A percentile compares a stretch with the other conserved stretches of the same genome.
Evolutionary conservation across 768 basidiomycete genomes (phyloP).

Genomic region (Psilocybe azurescens): DNA sequence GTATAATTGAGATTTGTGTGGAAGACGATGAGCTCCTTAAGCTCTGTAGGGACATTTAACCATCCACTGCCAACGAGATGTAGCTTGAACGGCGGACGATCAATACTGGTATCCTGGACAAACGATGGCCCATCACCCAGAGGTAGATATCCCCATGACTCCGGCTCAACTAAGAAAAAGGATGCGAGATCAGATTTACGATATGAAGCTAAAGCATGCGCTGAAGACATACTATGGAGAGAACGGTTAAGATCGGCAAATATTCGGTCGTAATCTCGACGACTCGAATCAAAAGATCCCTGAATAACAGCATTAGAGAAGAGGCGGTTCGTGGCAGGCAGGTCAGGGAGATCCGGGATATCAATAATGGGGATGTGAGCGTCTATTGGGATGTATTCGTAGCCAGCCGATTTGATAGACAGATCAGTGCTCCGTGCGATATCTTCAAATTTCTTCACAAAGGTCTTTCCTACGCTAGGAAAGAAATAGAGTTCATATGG

Average conservation of each 20-base stretch:
- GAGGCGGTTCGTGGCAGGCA: conserved; percentile 1
- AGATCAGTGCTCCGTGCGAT: conserved; percentile 6
- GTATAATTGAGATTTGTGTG: conserved; percentile 13
- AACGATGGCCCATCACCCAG: background rate
- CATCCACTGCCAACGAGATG: conserved; percentile 16
- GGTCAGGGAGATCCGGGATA: conserved; percentile 1
- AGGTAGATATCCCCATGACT: conserved; percentile 14
- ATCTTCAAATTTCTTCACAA: conserved; percentile 2
- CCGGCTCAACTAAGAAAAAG: conserved; percentile 6
- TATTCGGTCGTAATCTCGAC: conserved; percentile 13
- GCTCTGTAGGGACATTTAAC: conserved; percentile 11
- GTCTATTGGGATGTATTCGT: conserved; percentile 16
- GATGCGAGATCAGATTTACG: no score
- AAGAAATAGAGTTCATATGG: background rate
- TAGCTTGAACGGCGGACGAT: conserved; percentile 10
- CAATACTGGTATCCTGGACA: conserved; percentile 4
- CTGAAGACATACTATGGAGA: background rate
- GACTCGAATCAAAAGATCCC: conserved; percentile 2
- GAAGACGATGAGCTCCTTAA: conserved; percentile 15
- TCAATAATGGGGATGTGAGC: conserved; percentile 12
- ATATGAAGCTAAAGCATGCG: background rate
- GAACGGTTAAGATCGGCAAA: conserved; percentile 7
- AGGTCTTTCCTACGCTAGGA: conserved; percentile 5
- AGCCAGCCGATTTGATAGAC: conserved; percentile 1
- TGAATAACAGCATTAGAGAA: conserved; percentile 17